A percentile compares a stretch with the other conserved stretches of the same genome.
These are phyloP conservation scores for Xylaria sp. DNA, from an alignment of 2,329 filamentous ascomycete species.

Conservation along the genomic window DNA sequence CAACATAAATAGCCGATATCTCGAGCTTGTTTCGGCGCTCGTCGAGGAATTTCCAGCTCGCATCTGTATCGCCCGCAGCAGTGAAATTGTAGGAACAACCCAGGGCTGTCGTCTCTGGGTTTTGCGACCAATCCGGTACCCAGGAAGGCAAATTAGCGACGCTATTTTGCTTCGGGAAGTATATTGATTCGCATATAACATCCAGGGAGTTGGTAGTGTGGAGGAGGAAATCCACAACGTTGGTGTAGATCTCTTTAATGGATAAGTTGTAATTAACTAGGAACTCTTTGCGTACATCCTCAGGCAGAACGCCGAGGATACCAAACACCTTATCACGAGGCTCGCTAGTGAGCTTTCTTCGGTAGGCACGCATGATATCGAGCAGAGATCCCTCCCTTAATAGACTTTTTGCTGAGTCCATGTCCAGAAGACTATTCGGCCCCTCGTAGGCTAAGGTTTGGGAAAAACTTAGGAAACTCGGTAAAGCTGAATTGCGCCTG, in stretches of 20 bases:
- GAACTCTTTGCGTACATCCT: constrained; percentile 45
- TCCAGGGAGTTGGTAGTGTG: constrained; percentile 44
- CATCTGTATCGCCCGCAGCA: constrained; percentile 35
- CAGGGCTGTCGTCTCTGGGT: constrained; percentile 38
- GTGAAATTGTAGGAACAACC: constrained; percentile 38
- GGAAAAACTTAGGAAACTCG: constrained; percentile 26
- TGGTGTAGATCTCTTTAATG: constrained; percentile 49
- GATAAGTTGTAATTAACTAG: constrained; percentile 48
- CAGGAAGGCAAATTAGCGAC: constrained; percentile 47
- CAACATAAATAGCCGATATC: constrained; percentile 48
- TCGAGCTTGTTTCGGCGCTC: constrained; percentile 45
- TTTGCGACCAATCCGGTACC: constrained; percentile 53
- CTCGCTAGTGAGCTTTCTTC: constrained; percentile 46
- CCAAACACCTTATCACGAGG: constrained; percentile 53
- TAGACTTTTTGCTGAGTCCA: background rate
- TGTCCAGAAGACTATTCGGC: constrained; percentile 32
- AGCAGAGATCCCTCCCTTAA: constrained; percentile 36
- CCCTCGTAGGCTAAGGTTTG: constrained; percentile 34
- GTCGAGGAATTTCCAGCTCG: constrained; percentile 41
- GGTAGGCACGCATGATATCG: constrained; percentile 41
- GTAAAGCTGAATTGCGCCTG: constrained; percentile 16
- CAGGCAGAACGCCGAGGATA: constrained; percentile 48
- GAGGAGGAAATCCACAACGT: constrained; percentile 50
- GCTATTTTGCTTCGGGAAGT: constrained; percentile 46
- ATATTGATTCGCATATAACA: constrained; percentile 51